phyloP scores from a whole-genome alignment of 2,329 filamentous ascomycete genomes.

The Leptographium radiaticola region DNA sequence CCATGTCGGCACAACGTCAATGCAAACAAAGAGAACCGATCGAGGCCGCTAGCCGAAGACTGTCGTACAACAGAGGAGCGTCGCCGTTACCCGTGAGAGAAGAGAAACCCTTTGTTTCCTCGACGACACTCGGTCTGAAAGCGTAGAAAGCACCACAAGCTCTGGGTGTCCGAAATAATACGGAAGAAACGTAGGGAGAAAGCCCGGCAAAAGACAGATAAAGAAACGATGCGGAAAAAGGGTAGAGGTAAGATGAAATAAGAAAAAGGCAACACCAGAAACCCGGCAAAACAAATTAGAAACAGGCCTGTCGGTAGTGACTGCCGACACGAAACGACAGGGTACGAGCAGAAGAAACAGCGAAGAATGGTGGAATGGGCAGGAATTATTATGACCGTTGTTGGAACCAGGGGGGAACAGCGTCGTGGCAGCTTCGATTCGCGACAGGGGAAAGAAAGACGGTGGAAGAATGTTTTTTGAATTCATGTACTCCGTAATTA shows the following conservation, averaged over 20 bases:
- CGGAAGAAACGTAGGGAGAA: not conserved
- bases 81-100: too few species aligned
- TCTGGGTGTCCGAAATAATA: too few species aligned
- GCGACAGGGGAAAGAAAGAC: not conserved
- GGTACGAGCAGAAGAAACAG: not conserved
- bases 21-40: not conserved
- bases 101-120: too few species aligned
- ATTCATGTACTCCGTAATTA: not conserved
- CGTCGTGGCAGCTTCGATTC: not conserved
- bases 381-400: too few species aligned
- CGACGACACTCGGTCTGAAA: too few species aligned
- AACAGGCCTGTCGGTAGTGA: not conserved
- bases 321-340: not conserved
- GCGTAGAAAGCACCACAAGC: too few species aligned
- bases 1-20: slow-evolving; percentile 21
- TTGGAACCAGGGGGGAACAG: not conserved
- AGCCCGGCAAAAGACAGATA: not conserved
- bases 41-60: not conserved
- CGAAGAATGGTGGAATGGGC: too few species aligned
- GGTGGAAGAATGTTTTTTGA: not conserved
- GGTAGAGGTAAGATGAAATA: too few species aligned
- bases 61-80: too few species aligned
- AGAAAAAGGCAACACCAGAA: not conserved
- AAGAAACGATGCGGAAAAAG: not conserved
- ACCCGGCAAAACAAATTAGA: not conserved